Evolutionary conservation across 768 basidiomycete species (phyloP), one percentile per base, ranked within the genome.

Genomic region (Chiua virens): DNA sequence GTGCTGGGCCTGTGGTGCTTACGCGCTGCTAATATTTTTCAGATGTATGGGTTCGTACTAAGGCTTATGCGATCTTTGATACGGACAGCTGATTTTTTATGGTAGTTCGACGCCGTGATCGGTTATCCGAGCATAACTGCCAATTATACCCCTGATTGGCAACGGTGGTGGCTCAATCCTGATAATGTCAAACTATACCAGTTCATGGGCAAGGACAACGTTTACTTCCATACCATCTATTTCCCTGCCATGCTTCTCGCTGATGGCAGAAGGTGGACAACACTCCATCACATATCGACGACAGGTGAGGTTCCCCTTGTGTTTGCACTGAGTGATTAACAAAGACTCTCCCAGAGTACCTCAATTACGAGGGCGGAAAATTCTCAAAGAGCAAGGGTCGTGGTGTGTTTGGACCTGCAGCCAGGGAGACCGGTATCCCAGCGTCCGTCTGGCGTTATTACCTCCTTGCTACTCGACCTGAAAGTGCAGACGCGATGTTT

Each of bases 201-300:
- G 70, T 99, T 99, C 78, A 99, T 99, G 97, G 97, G 97, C 66
- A 99, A 99, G 74, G 96, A 98, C 68, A 98, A 94, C 55, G 92
- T 95, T 44, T 98, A 96, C 71, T 99, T 99, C 82, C 97, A 99
- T 70, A 92, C 92, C 0, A 83, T 99, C 36, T 92, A 92, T 61
- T 99, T 86, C 76, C 96, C 97, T 25, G 86, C 92, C 4, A 85
- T 93, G 50, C 82, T 92, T 62, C 73, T 98, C 53, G 97, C 85
- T 3, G 94, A 98, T 57, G 89, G 91, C 17, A 82, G 91, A 45
- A 75, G 86, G 55, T 99, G 97, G 97, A 97, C 96, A 22, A 94
- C 74, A 67, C 78, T 98, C 4, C 89, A 96, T 68, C 93, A 97
- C 71, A 73, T 99, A 43, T 96, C 94, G 4, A 93, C 93, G 2